Base-by-base conservation (phyloP, 2,329 filamentous ascomycete genomes). In the Coniochaeta sp. region DNA sequence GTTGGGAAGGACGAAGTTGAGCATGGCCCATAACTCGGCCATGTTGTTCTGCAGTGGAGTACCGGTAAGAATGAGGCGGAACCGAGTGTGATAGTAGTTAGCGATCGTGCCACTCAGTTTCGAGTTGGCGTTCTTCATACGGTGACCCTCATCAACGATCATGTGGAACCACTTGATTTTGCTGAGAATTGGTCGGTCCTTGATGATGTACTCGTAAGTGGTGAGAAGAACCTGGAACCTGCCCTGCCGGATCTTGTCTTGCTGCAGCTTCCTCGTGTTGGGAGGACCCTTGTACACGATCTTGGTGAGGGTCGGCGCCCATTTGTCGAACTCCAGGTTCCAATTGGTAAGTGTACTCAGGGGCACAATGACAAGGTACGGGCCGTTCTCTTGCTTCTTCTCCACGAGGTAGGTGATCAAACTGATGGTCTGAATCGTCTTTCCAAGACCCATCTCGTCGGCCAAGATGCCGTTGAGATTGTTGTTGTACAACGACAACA, bases 151-250 rank as follows among this genome's bases (percentile, higher is more conserved):
- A 63, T 99, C 94, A 59, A 99, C 94, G 62, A 99, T 97, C 94
- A 99, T 97, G 73, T 99, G 94, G 62, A 96, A 87, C 94, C 94
- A 99, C 72, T 97, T 97, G 72, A 99, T 92, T 77, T 97, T 97
- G 76, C 89, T 95, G 12, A 99, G 75, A 59, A 99, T 79, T 0
- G 92, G 92, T 31, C 94, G 85, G 65, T 99, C 94, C 74, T 97
- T 99, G 81, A 99, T 99, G 71, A 99, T 95, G 73, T 97, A 99
- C 69, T 99, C 94, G 72, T 99, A 99, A 0, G 94, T 99, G 2
- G 94, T 99, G 53, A 99, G 79, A 10, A 99, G 75, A 48, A 99
- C 94, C 68, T 99, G 94, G 79, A 99, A 99, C 52, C 89, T 84
- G 47, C 92, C 91, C 70, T 90, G 92, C 49, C 94, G 90, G 60